Base-by-base conservation (phyloP, 352 stramenopile genomes). In the Aphanomyces stellatus region DNA sequence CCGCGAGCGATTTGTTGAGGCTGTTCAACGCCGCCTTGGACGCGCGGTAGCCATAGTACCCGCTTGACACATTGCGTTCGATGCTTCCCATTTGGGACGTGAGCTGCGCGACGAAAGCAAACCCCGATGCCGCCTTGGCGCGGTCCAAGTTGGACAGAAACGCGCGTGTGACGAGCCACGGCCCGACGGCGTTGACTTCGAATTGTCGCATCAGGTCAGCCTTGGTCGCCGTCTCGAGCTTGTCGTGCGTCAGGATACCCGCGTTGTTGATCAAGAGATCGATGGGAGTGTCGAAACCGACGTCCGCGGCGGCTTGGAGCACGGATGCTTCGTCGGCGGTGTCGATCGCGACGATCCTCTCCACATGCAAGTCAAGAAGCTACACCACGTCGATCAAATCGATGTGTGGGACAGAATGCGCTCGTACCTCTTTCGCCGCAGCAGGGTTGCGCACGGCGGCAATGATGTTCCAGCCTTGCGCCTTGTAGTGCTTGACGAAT, bases 21-120 rank as follows among this genome's bases (percentile, higher is more conserved):
- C 80, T 86, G 70, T 93, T 93, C 31, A 88, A 64, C 13, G 81
- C 85, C 1, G 80, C 53, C 63, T 91, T 90, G 35, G 77, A 88
- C 46, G 82, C 76, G 33, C 78, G 19, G 2, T 53, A 53, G 46
- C 46, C 46, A 19, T 53, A 53, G 35, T 71, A 69, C 19, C 65
- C 71, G 28, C 82, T 76, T 4, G 60, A 57, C 42, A 63, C 35
- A 28, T 62, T 69, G 37, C 42, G 15, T 51, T 61, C 62, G 34
- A 69, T 69, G 61, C 71, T 72, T 49, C 65, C 59, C 27, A 60
- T 70, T 25, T 71, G 49, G 24, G 63, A 74, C 31, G 74, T 74
- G 19, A 88, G n/a, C 4, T 81, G 72, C 27, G 65, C 72, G 6
- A 77, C 75, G 28, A 70, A 74, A 11, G 75, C 77, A 1, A 73